Conservation (phyloP, 2,329 filamentous ascomycete genomes). For the Aspergillus novoparasiticus region DNA sequence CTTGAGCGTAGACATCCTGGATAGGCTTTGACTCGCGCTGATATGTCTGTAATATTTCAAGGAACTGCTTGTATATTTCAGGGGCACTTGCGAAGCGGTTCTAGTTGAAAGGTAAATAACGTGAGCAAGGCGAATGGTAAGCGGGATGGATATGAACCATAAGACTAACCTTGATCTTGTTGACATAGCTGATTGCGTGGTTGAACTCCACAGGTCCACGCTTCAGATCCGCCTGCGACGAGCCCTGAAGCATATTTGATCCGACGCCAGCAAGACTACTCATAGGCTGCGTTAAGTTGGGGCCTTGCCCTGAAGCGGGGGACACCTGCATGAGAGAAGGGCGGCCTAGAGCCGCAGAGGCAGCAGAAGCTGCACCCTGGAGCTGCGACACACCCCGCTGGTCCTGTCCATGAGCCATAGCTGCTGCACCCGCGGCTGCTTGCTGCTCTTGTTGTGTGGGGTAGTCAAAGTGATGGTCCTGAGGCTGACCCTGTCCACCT, state of each 20-base stretch:
- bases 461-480: slow-evolving; percentile 47
- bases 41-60: slow-evolving; percentile 97
- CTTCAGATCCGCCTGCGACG: slow-evolving; percentile 60
- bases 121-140: background rate
- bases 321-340: slow-evolving; percentile 53
- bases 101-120: slow-evolving; percentile 47
- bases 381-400: slow-evolving; percentile 67
- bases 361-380: slow-evolving; percentile 66
- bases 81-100: slow-evolving; percentile 96
- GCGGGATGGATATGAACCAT: background rate
- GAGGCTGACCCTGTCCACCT: slow-evolving; percentile 40
- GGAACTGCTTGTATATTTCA: slow-evolving; percentile 98
- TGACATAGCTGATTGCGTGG: slow-evolving; percentile 98
- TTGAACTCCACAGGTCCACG: slow-evolving; percentile 97
- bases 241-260: slow-evolving; percentile 58
- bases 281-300: slow-evolving; percentile 53
- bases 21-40: slow-evolving; percentile 98
- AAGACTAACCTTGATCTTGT: slow-evolving; percentile 89
- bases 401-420: slow-evolving; percentile 62
- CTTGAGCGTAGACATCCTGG: slow-evolving; percentile 96
- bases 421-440: slow-evolving; percentile 47
- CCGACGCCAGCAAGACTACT: slow-evolving; percentile 64
- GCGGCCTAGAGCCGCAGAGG: slow-evolving; percentile 52
- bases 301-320: slow-evolving; percentile 47
- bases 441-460: slow-evolving; percentile 49